Base-by-base conservation (phyloP, 2,329 filamentous ascomycete species). In the Daldinia sp. region DNA sequence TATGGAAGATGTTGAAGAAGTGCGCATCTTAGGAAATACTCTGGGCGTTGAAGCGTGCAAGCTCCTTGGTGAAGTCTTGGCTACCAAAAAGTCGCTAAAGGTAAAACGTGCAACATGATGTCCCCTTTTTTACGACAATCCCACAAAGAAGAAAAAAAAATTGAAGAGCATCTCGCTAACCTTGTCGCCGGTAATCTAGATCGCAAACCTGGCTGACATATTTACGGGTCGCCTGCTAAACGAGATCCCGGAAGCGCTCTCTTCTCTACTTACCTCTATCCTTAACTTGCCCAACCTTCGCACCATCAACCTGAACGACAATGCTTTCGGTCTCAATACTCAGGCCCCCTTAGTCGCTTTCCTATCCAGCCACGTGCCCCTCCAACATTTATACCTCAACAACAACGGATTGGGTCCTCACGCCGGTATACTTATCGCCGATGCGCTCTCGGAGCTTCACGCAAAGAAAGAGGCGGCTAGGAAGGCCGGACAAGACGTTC, bases 371-470 rank as follows among this genome's bases (percentile, higher is more conserved):
- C 94, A 98, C 79, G 87, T 91, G 2, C 94, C 95, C 2, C 88
- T 99, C 39, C 93, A 94, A 78, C 94, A 97, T 78, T 87, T 99
- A 25, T 93, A 96, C 79, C 88, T 99, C 61, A 98, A 98, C 84
- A 99, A 99, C 84, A 99, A 99, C 78, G 95, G 95, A 25, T 87
- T 99, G 34, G 95, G 95, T 10, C 95, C 95, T 19, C 90, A 93
- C 64, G 94, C 94, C 8, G 95, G 95, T 60, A 92, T 92, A 45
- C 83, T 95, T 55, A 89, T 99, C 71, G 95, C 94, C 50, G 89
- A 97, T 75, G 92, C 95, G 5, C 88, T 99, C 56, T 90, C 88
- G 17, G 85, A 88, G 67, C 88, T 99, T 35, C 91, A 96, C 59
- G 85, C 85, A 66, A 93, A 92, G 80, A 98, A 98, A 81, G 88